phyloP scores from a whole-genome alignment of 1,139 yeast genomes.

The Trichomonascaceae sp. region DNA sequence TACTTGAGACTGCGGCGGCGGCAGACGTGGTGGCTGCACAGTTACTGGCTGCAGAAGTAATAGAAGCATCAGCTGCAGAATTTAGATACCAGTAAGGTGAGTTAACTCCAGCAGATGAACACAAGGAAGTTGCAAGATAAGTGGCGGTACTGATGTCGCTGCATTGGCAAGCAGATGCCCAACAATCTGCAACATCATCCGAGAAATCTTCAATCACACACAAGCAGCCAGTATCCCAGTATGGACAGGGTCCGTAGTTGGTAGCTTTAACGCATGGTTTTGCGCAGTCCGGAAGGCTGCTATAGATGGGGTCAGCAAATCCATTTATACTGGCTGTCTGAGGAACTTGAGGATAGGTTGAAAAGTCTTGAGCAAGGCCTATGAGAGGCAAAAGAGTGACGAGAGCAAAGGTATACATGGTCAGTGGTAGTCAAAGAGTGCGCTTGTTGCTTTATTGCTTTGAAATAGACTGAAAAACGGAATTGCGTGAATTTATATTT shows the following conservation, averaged over 20 bases:
- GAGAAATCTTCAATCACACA: constrained; percentile 48
- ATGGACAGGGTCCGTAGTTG: constrained; percentile 35
- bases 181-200: constrained; percentile 42
- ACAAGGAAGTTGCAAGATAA: constrained; percentile 39
- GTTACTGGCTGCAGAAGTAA: constrained; percentile 33
- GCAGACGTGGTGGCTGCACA: constrained; percentile 10
- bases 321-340: constrained; percentile 48
- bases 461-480: not conserved
- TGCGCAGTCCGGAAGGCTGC: constrained; percentile 42
- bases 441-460: not conserved
- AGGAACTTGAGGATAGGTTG: constrained; percentile 44
- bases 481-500: not conserved
- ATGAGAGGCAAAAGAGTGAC: constrained; percentile 6
- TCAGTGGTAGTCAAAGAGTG: not conserved
- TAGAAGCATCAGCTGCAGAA: constrained; percentile 35
- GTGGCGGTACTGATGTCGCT: constrained; percentile 38
- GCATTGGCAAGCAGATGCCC: constrained; percentile 40
- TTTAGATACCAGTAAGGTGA: constrained; percentile 40
- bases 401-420: constrained; percentile 6
- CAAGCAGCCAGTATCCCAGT: constrained; percentile 51
- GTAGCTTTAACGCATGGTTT: constrained; percentile 24
- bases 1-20: constrained; percentile 9
- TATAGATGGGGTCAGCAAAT: constrained; percentile 46
- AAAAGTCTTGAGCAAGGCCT: constrained; percentile 19
- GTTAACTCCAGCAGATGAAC: constrained; percentile 42